Evolutionary conservation across 768 basidiomycete species (phyloP), one percentile per base, ranked within the genome.

Genomic region (Lentinula boryana): DNA sequence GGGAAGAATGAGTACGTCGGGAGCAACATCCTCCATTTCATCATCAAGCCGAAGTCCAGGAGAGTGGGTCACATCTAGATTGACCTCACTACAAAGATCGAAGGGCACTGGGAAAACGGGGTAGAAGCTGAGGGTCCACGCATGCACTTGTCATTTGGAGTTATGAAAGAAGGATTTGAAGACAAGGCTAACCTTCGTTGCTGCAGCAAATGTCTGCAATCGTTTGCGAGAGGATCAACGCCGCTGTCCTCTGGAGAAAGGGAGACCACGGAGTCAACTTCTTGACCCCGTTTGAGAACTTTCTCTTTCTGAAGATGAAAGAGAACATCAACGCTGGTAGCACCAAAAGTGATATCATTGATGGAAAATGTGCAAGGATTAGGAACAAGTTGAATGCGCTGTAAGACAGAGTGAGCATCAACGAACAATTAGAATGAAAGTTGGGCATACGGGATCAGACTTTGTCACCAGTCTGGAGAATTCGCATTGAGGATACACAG

Each of bases 221-320:
- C 72, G 66, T 85, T 86, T 3, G 86, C 82, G 88, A 98, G 93
- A 0, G 82, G 69, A 68, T 98, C 95, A n/a, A 71, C 74, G 13
- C 76, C 75, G 6, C 76, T 68, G 32, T 84, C 80, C 56, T 83
- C 80, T 3, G 74, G 60, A 4, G 73, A 67, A 31, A 72, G 67
- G 5, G 73, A 63, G 4, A 69, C 63, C 9, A 80, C 66, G 1
- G 87, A 70, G 40, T 85, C 83, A 2, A 83, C 75, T 60, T 89
- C 91, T 57, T 82, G 77, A 1, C 85, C 86, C 31, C 82, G 79
- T 69, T 84, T 87, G 63, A 87, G 75, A 61, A 85, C 84, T 70
- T 96, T 91, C 64, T 96, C 90, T 66, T 87, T 91, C 55, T 87
- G 84, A 1, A 98, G 78, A 69, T 97, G 94, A 75, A 95, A 96